Percentiles rank a stretch among this genome's conserved stretches.
Conservation (phyloP, 1,284 basidiomycete species). For the Bondarzewia mesenterica region DNA sequence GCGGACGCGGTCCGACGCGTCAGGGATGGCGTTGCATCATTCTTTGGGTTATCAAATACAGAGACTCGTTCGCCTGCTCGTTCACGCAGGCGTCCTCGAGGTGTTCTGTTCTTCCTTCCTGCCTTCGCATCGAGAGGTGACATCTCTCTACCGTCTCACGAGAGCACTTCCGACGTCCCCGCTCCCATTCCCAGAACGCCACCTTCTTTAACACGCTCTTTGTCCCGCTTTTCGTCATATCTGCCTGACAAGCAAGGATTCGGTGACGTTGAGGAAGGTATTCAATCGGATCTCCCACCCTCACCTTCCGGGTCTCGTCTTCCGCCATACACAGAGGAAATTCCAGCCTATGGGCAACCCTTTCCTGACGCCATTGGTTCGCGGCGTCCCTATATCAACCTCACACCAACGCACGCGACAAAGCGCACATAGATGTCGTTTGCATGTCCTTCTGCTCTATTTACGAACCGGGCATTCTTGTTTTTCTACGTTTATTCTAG, state of each 20-base stretch:
- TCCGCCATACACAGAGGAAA: constrained; percentile 9
- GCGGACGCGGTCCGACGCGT: constrained; percentile 44
- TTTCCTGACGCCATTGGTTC: constrained; percentile 9
- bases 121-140: constrained; percentile 37
- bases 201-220: background rate
- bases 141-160: constrained; percentile 7
- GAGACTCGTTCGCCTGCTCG: constrained; percentile 36
- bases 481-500: background rate
- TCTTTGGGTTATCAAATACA: constrained; percentile 30
- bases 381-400: constrained; percentile 8
- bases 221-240: constrained; percentile 3
- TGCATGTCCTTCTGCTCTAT: background rate
- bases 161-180: background rate
- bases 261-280: constrained; percentile 3
- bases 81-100: constrained; percentile 43
- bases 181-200: background rate
- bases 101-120: constrained; percentile 74
- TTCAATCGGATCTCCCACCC: too few species aligned
- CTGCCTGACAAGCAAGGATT: constrained; percentile 8
- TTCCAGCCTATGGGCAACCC: constrained; percentile 5
- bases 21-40: constrained; percentile 43
- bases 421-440: background rate
- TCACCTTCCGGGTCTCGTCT: background rate
- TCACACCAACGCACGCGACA: constrained; percentile 4
- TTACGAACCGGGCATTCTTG: background rate